Conservation (phyloP, 1,139 yeast species). For the Pichia sp. region DNA sequence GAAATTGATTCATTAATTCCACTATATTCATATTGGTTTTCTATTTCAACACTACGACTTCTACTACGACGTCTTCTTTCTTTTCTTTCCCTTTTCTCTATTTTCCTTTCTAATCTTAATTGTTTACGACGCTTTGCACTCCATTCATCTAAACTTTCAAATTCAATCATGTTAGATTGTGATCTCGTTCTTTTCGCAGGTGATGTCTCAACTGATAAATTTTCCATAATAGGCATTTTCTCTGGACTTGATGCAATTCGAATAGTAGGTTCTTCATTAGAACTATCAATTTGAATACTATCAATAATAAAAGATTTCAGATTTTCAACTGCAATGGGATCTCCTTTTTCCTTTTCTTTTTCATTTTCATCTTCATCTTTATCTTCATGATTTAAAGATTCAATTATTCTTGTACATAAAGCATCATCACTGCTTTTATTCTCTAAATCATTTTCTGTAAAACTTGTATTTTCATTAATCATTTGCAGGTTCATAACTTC, state of each 20-base stretch:
- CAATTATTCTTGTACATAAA: neutral
- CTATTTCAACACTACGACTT: conserved; percentile 1
- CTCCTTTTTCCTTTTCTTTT: neutral
- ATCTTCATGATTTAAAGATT: neutral
- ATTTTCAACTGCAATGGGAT: neutral
- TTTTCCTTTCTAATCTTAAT: neutral
- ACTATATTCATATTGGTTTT: neutral
- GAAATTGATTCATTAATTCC: neutral
- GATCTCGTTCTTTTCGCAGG: conserved; percentile 9
- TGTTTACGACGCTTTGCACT: neutral
- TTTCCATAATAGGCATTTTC: neutral
- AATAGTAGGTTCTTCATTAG: neutral
- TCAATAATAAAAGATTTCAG: conserved; percentile 12
- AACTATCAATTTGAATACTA: conserved; percentile 7
- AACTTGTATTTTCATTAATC: neutral
- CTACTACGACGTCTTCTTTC: conserved; percentile 1
- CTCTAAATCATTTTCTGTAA: too few relatives aligned
- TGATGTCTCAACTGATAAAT: neutral
- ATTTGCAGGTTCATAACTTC: neutral
- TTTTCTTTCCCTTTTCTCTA: conserved; percentile 1
- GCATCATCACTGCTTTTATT: too few relatives aligned
- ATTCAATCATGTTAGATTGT: neutral
- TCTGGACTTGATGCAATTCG: conserved; percentile 1
- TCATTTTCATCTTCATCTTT: neutral
- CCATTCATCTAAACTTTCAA: conserved; percentile 1